Evolutionary conservation across 148 eudicot species (phyloP).

Genomic region (Gaultheria prostrata): DNA sequence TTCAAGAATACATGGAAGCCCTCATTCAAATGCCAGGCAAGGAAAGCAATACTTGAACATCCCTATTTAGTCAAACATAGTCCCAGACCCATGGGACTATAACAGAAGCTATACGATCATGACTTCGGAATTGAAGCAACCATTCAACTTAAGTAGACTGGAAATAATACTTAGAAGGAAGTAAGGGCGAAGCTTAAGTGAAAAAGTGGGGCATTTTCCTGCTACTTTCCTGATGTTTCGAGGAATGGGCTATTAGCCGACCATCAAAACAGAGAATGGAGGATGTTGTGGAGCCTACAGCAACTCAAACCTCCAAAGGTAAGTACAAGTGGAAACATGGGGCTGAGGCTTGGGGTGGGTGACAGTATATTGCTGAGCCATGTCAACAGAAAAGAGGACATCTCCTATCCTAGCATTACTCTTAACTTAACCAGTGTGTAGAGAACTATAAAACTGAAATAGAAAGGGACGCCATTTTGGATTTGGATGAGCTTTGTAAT

Average conservation of each 20-base stretch:
- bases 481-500: not conserved
- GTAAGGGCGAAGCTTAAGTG: not conserved
- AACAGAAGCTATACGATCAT: not conserved
- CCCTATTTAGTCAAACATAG: not conserved
- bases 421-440: not conserved
- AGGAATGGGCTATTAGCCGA: not conserved
- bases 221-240: not conserved
- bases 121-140: not conserved
- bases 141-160: not conserved
- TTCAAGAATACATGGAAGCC: not conserved
- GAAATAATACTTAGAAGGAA: not conserved
- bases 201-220: not conserved
- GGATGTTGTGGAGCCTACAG: not conserved
- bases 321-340: not conserved
- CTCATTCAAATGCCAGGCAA: not conserved
- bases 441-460: not conserved
- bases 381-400: not conserved
- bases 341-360: not conserved
- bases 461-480: not conserved
- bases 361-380: not conserved
- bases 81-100: not conserved
- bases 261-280: not conserved
- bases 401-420: not conserved
- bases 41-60: not conserved
- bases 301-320: not conserved